Conservation (phyloP, 1,139 yeast species). For the Eremothecium coryli region DNA sequence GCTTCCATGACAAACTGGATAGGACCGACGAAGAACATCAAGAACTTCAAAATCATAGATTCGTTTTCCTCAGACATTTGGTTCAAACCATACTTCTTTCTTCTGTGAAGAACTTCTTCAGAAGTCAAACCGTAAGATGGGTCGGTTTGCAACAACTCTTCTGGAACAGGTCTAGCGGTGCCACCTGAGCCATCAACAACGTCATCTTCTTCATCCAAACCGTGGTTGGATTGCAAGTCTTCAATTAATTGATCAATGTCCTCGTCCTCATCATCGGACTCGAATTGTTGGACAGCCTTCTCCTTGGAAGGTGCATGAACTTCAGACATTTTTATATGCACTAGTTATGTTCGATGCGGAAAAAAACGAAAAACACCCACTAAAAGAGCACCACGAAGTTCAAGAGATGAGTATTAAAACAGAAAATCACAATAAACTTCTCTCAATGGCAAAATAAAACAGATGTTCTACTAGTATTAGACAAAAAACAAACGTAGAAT, state of each 20-base stretch:
- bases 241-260: slow-evolving; percentile 84
- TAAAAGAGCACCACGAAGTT: too few relatives aligned
- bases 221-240: slow-evolving; percentile 80
- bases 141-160: slow-evolving; percentile 81
- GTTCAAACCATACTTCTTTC: slow-evolving; percentile 89
- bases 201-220: slow-evolving; percentile 45
- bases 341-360: not conserved
- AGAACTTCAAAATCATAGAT: slow-evolving; percentile 71
- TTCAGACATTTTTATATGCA: slow-evolving; percentile 22
- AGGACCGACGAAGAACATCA: slow-evolving; percentile 94
- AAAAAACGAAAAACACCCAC: not conserved
- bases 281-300: slow-evolving; percentile 32
- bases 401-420: too few relatives aligned
- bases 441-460: too few relatives aligned
- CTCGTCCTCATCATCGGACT: slow-evolving; percentile 63
- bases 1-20: slow-evolving; percentile 99
- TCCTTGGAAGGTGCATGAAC: slow-evolving; percentile 32
- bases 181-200: slow-evolving; percentile 35
- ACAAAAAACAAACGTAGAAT: too few relatives aligned
- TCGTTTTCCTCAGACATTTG: slow-evolving; percentile 93
- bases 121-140: slow-evolving; percentile 69
- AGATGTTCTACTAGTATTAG: too few relatives aligned
- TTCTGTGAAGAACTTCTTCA: slow-evolving; percentile 77
- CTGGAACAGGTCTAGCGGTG: slow-evolving; percentile 64
- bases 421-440: too few relatives aligned